Conservation (phyloP, 139 green algal genomes). For the Micractinium sp. region DNA sequence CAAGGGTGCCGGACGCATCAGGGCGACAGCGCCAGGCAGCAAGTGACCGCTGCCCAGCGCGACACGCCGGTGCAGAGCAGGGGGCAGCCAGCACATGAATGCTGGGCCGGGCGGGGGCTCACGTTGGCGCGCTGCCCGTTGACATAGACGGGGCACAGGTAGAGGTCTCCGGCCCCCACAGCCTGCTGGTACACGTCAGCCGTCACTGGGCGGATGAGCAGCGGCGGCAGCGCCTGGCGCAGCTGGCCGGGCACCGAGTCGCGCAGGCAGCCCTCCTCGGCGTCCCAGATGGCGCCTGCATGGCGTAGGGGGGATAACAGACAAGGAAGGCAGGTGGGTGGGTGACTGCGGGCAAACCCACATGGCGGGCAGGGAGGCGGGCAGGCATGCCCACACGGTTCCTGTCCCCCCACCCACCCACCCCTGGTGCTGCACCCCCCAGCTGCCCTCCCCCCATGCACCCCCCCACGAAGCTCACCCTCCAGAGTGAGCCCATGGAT, state of each 20-base stretch:
- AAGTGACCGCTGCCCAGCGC: no score
- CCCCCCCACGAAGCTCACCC: conserved; percentile 49
- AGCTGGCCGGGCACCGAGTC: conserved; percentile 85
- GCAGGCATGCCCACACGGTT: background rate
- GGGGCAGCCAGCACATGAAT: no score
- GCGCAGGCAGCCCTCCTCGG: conserved; percentile 71
- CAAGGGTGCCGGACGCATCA: no score
- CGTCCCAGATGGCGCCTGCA: conserved; percentile 83
- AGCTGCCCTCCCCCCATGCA: background rate
- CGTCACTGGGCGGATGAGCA: conserved; percentile 78
- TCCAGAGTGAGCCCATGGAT: conserved; percentile 92
- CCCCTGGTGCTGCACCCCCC: background rate
- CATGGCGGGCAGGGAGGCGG: background rate
- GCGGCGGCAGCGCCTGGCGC: conserved; percentile 80
- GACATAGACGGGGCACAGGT: conserved; percentile 87
- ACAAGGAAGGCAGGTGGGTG: background rate
- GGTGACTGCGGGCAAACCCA: background rate
- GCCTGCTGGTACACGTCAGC: conserved; percentile 73
- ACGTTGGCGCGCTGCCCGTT: conserved; percentile 56
- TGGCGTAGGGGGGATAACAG: no score
- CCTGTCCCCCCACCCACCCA: background rate
- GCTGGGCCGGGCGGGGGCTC: background rate
- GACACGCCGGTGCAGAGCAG: no score
- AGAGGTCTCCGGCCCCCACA: conserved; percentile 58
- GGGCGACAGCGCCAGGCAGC: no score